Percentiles rank a stretch among this genome's conserved stretches.
Conservation (phyloP, 139 green algal species). For the Chlorella ohadii region DNA sequence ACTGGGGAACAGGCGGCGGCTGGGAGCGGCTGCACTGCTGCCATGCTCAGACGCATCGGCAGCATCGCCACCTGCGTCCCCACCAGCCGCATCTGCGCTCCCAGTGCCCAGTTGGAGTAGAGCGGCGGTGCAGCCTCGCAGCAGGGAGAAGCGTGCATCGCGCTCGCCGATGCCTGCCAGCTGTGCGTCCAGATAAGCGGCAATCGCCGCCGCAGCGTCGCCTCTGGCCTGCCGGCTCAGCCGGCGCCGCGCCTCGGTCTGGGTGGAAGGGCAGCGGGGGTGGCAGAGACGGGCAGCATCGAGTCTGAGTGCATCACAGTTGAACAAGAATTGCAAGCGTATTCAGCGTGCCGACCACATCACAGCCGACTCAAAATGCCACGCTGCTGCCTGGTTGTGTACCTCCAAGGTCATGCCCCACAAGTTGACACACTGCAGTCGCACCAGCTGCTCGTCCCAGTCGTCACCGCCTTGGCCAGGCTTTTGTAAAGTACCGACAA, state of each 20-base stretch:
- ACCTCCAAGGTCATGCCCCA: no score
- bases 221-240: background rate
- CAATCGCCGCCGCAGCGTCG: background rate
- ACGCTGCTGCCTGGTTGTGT: no score
- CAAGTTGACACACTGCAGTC: no score
- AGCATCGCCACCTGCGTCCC: background rate
- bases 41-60: no score
- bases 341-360: no score
- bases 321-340: no score
- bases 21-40: background rate
- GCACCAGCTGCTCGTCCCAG: slow-evolving; percentile 6
- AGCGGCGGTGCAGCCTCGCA: background rate
- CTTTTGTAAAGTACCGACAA: no score
- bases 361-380: no score
- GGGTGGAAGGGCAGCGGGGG: no score
- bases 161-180: background rate
- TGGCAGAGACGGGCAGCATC: no score
- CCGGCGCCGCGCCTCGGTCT: background rate
- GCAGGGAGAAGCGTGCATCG: slow-evolving; percentile 2
- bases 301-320: no score
- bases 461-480: slow-evolving; percentile 5
- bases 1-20: background rate
- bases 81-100: background rate
- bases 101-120: slow-evolving; percentile 8
- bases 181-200: slow-evolving; percentile 8